These are phyloP conservation scores for Ascochyta viciae-villosae DNA, from an alignment of 2,329 filamentous ascomycete species.

Conservation along the genomic window DNA sequence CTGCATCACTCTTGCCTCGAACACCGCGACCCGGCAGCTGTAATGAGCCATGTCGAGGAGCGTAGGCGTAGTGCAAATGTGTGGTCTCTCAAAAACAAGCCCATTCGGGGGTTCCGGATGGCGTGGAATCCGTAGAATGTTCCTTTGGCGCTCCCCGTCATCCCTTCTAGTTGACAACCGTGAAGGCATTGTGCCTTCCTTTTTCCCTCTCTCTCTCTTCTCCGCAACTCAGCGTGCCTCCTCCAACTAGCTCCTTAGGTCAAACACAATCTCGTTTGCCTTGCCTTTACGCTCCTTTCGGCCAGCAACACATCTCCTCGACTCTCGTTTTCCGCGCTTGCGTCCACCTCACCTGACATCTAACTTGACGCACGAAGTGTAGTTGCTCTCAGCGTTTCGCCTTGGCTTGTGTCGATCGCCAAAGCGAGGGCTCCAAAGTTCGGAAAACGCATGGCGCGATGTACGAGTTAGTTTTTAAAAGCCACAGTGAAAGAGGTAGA, in stretches of 20 bases:
- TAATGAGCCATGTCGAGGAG: conserved; percentile 29
- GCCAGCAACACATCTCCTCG: conserved; percentile 3
- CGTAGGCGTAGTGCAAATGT: conserved; percentile 16
- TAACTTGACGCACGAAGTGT: not conserved
- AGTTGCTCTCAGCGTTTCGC: not conserved
- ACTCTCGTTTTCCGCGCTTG: not conserved
- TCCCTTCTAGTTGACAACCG: conserved; percentile 16
- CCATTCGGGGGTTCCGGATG: conserved; percentile 13
- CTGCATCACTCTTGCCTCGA: conserved; percentile 32
- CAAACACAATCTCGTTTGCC: conserved; percentile 11
- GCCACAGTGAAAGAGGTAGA: conserved; percentile 18
- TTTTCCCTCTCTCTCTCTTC: conserved; percentile 6
- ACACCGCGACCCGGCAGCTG: conserved; percentile 26
- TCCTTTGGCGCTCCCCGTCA: conserved; percentile 24
- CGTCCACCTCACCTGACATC: not conserved
- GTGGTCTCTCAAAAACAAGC: conserved; percentile 23
- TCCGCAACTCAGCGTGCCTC: conserved; percentile 18
- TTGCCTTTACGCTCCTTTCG: conserved; percentile 19
- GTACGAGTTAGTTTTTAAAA: conserved; percentile 22
- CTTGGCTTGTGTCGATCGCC: not conserved
- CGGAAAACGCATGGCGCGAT: conserved; percentile 17
- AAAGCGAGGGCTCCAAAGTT: not conserved
- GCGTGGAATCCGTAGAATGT: conserved; percentile 20
- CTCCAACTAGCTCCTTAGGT: conserved; percentile 9
- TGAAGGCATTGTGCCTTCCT: conserved; percentile 30